A percentile compares a stretch with the other conserved stretches of the same genome.
Evolutionary conservation across 1,284 basidiomycete species (phyloP).

Genomic region (Naganishia albida): DNA sequence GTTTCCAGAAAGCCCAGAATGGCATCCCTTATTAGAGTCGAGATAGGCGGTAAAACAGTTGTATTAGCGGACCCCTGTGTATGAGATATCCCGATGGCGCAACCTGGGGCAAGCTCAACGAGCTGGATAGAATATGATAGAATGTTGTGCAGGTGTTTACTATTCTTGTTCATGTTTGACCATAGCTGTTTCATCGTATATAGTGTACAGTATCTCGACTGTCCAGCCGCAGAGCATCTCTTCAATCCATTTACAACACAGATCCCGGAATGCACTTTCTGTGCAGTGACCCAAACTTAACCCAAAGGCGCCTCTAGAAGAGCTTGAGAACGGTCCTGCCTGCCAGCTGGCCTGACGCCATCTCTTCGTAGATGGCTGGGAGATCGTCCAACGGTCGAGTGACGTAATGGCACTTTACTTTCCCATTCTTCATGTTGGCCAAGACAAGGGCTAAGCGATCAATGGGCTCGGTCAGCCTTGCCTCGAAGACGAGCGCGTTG

Average conservation of each 20-base stretch:
- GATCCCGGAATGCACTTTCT: no score
- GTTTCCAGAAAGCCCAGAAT: slow-evolving; percentile 60
- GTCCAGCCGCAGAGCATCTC: no score
- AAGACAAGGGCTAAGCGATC: slow-evolving; percentile 53
- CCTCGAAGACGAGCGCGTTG: background rate
- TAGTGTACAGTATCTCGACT: no score
- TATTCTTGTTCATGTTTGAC: no score
- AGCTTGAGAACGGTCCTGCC: slow-evolving; percentile 33
- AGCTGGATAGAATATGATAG: no score
- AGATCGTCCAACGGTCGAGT: slow-evolving; percentile 27
- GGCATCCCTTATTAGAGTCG: slow-evolving; percentile 30
- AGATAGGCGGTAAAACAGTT: background rate
- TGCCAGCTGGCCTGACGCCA: slow-evolving; percentile 31
- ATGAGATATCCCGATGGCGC: no score
- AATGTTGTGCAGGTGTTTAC: no score
- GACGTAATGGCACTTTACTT: slow-evolving; percentile 31
- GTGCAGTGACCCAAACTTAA: no score
- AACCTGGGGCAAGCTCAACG: no score
- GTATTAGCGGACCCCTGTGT: background rate
- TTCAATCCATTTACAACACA: no score
- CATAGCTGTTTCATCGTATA: no score
- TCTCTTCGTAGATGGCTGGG: slow-evolving; percentile 33
- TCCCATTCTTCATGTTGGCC: slow-evolving; percentile 31
- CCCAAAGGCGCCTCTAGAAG: slow-evolving; percentile 4
- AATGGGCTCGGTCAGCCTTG: slow-evolving; percentile 33